These are phyloP conservation scores for Boletus semigastroideus DNA, from an alignment of 1,284 basidiomycete species.

Conservation along the genomic window DNA sequence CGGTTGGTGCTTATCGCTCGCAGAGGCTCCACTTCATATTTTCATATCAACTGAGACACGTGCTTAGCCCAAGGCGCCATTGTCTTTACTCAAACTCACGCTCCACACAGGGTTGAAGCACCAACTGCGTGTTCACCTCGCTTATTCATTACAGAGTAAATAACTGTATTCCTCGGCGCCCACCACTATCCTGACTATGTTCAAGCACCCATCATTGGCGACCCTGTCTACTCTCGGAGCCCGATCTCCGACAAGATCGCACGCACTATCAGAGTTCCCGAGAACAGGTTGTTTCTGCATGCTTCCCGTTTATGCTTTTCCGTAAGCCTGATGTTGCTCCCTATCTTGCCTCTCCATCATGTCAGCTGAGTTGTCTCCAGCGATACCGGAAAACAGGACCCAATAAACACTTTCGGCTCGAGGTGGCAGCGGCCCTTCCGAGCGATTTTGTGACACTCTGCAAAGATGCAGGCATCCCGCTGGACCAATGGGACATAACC, in stretches of 20 bases:
- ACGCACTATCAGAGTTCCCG: slow-evolving; percentile 37
- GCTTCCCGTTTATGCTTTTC: slow-evolving; percentile 54
- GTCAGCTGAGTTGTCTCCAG: slow-evolving; percentile 33
- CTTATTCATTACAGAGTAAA: slow-evolving; percentile 49
- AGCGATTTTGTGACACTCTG: slow-evolving; percentile 50
- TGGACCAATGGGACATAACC: slow-evolving; percentile 35
- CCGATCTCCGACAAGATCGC: slow-evolving; percentile 33
- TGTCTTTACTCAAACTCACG: slow-evolving; percentile 57
- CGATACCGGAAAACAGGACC: slow-evolving; percentile 44
- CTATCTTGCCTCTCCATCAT: background rate
- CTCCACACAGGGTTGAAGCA: slow-evolving; percentile 68
- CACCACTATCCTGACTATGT: slow-evolving; percentile 10
- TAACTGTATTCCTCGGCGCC: slow-evolving; percentile 3
- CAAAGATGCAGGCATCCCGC: slow-evolving; percentile 39
- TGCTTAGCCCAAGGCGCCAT: slow-evolving; percentile 45
- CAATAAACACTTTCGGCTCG: slow-evolving; percentile 47
- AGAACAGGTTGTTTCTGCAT: slow-evolving; percentile 58
- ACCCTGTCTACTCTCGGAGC: slow-evolving; percentile 46
- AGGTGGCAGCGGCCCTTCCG: slow-evolving; percentile 54
- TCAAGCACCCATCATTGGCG: slow-evolving; percentile 66
- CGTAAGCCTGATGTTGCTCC: slow-evolving; percentile 37
- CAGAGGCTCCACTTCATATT: slow-evolving; percentile 10
- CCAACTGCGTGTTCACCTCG: slow-evolving; percentile 66
- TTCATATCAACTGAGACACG: slow-evolving; percentile 15
- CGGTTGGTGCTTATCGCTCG: slow-evolving; percentile 47